Evolutionary conservation across 768 basidiomycete genomes (phyloP), one percentile per base, ranked within the genome.

Genomic region (Tylopilus vinaceipallidus): DNA sequence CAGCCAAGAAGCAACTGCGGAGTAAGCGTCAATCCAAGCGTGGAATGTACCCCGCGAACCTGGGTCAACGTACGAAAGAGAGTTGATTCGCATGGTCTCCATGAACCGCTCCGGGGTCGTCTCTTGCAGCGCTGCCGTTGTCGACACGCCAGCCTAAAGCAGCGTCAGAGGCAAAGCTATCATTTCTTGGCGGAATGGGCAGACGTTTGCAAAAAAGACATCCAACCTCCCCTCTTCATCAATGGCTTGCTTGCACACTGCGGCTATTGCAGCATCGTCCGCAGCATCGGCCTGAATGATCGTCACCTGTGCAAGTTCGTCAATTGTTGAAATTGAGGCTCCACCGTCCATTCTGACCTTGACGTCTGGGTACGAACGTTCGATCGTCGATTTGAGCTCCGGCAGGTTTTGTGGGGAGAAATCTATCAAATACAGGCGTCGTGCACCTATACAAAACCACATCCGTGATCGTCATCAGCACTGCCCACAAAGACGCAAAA

Each of bases 141-240:
- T 75, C 3, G 75, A 78, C 42, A 87, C 66, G 11, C 89, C 91
- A 48, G 90, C 91, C 89, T 92, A 35, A 27, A 3, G 33, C 19
- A 33, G 16, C 27, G 34, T 50, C 34, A 64, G 42, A 23, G 29
- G 37, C 20, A 35, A 17, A 27, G 46, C n/a, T n/a, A n/a, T n/a
- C n/a, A 17, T 47, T 35, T 19, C 36, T 19, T 36, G 1, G 32
- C 36, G 20, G 39, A 48, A 32, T 22, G 11, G 23, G 48, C 82
- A 45, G 61, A 91, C 94, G 65, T 98, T 97, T 29, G 95, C 95
- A 64, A 94, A 98, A 76, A 97, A 97, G 55, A 95, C 84, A 57
- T 98, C 95, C 12, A 98, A 75, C 51, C 82, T 78, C 9, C 93
- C 92, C 63, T 95, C 86, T 52, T 97, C 92, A 36, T 78, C 69